phyloP scores from a whole-genome alignment of 148 eudicot species.

The Vaccinium myrtillus region DNA sequence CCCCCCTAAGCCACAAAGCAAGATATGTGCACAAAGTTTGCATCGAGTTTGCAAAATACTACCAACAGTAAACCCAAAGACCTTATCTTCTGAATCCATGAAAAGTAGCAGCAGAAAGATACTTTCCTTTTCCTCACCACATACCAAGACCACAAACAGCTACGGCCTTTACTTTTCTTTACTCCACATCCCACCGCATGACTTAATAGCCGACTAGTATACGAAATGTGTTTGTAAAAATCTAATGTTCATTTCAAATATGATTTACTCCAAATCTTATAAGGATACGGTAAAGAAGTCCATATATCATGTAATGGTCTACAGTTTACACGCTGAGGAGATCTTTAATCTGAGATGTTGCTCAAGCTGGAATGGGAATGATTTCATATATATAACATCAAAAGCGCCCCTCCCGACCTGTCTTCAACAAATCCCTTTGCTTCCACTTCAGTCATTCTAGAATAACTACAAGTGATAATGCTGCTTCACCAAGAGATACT shows the following conservation, averaged over 20 bases:
- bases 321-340: neutral
- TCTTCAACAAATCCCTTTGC: neutral
- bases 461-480: neutral
- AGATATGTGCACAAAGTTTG: neutral
- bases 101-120: neutral
- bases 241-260: neutral
- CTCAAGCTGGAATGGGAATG: neutral
- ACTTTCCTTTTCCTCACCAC: neutral
- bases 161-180: neutral
- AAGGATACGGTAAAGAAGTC: neutral
- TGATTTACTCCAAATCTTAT: neutral
- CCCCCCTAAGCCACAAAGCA: neutral
- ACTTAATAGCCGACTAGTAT: neutral
- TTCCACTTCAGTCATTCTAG: neutral
- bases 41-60: neutral
- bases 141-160: neutral
- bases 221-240: neutral
- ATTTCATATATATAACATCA: neutral
- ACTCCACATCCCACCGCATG: neutral
- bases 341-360: neutral
- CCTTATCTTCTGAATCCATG: neutral
- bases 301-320: neutral
- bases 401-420: neutral
- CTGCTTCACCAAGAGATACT: neutral
- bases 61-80: neutral